These are phyloP conservation scores for Ceratobasidium sp. DNA, from an alignment of 1,284 basidiomycete species.

Conservation along the genomic window DNA sequence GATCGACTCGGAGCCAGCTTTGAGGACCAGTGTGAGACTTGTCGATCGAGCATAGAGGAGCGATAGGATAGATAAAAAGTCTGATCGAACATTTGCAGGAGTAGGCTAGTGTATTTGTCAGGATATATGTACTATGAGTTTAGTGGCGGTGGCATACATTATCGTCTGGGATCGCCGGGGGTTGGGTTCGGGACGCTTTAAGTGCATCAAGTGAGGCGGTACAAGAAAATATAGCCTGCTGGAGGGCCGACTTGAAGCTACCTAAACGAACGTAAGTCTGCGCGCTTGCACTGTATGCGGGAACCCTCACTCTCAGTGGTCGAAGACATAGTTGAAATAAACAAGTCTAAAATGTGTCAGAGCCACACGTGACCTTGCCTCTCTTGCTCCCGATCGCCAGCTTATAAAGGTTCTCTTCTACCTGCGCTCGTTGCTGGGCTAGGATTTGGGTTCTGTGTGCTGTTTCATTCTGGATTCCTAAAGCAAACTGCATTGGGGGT, in stretches of 20 bases:
- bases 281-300: not conserved
- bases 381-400: slow-evolving; percentile 16
- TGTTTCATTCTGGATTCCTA: not conserved
- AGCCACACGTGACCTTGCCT: slow-evolving; percentile 18
- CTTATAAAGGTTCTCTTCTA: not conserved
- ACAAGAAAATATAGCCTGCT: slow-evolving; percentile 55
- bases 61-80: slow-evolving; percentile 68
- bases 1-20: slow-evolving; percentile 67
- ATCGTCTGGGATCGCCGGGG: slow-evolving; percentile 1
- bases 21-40: slow-evolving; percentile 72
- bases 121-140: slow-evolving; percentile 54
- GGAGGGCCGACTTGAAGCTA: slow-evolving; percentile 6
- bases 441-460: not conserved
- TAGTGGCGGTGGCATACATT: not conserved
- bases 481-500: not conserved
- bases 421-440: not conserved
- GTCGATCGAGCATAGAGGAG: slow-evolving; percentile 70
- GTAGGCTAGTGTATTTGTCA: slow-evolving; percentile 48
- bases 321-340: slow-evolving; percentile 23
- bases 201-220: slow-evolving; percentile 48
- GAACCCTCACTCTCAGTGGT: slow-evolving; percentile 18
- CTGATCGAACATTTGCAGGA: slow-evolving; percentile 50
- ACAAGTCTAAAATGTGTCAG: slow-evolving; percentile 9
- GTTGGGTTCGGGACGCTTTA: slow-evolving; percentile 51
- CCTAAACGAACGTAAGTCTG: not conserved